phyloP scores from a whole-genome alignment of 2,329 filamentous ascomycete genomes.

The Dendrostoma leiphaemia region DNA sequence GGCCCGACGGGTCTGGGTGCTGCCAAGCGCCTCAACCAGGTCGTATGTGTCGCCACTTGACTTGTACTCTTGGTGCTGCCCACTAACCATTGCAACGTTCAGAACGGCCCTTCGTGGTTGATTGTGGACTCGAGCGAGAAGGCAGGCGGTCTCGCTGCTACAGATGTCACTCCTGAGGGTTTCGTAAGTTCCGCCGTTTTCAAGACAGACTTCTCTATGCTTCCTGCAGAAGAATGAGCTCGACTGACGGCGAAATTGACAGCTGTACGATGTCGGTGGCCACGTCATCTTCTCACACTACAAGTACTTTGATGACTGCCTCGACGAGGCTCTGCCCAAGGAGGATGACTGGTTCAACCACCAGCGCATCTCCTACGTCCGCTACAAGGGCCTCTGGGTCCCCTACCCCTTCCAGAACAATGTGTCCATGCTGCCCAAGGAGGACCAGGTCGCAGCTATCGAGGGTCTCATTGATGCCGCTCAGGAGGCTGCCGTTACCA shows the following conservation, averaged over 20 bases:
- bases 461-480: constrained; percentile 96
- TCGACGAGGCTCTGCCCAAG: constrained; percentile 93
- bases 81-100: constrained; percentile 24
- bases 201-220: background rate
- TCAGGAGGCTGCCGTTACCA: constrained; percentile 79
- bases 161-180: constrained; percentile 91
- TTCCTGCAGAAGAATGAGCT: background rate
- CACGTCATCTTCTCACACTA: constrained; percentile 99
- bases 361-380: constrained; percentile 98
- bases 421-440: constrained; percentile 96
- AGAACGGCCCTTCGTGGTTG: constrained; percentile 94
- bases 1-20: constrained; percentile 96
- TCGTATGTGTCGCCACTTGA: constrained; percentile 60
- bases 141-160: constrained; percentile 93
- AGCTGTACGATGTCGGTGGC: constrained; percentile 98
- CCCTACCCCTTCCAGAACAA: constrained; percentile 99
- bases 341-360: constrained; percentile 96
- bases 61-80: constrained; percentile 9
- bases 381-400: constrained; percentile 94
- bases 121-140: constrained; percentile 90
- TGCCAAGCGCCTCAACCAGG: constrained; percentile 95
- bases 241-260: constrained; percentile 12
- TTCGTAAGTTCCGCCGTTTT: constrained; percentile 66
- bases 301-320: constrained; percentile 99
- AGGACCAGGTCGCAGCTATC: constrained; percentile 92